phyloP scores from a whole-genome alignment of 805 yeast genomes.

The Saccharomycopsis selenospora region DNA sequence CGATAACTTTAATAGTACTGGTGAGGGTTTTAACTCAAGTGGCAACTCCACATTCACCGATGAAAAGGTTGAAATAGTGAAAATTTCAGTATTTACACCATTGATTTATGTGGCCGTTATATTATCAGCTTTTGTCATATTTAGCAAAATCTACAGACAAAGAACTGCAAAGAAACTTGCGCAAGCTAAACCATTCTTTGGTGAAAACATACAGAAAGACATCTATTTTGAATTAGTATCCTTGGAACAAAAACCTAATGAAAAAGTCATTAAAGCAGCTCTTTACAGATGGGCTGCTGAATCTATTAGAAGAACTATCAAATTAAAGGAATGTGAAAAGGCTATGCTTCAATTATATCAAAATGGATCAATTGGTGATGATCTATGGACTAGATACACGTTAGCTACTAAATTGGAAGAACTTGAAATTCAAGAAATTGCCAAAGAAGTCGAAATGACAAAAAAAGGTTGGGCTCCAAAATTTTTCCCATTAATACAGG shows the following conservation, averaged over 20 bases:
- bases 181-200: constrained; percentile 66
- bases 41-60: constrained; percentile 5
- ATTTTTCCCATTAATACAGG: constrained; percentile 74
- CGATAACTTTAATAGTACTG: not conserved
- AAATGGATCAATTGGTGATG: constrained; percentile 88
- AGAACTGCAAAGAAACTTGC: constrained; percentile 43
- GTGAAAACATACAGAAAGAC: constrained; percentile 56
- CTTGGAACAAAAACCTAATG: constrained; percentile 58
- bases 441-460: constrained; percentile 62
- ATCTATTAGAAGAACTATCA: constrained; percentile 74
- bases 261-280: constrained; percentile 67
- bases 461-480: constrained; percentile 77
- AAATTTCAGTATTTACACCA: constrained; percentile 62
- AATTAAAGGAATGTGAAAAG: constrained; percentile 71
- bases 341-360: constrained; percentile 68
- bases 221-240: constrained; percentile 51
- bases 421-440: constrained; percentile 69
- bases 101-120: constrained; percentile 66
- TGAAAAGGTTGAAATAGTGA: constrained; percentile 14
- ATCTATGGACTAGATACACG: constrained; percentile 69
- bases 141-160: constrained; percentile 61
- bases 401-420: constrained; percentile 75
- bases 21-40: not conserved
- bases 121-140: constrained; percentile 56
- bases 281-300: constrained; percentile 73